phyloP scores from a whole-genome alignment of 371 early-diverging fungal genomes.

The Syncephalastrum monosporum region DNA sequence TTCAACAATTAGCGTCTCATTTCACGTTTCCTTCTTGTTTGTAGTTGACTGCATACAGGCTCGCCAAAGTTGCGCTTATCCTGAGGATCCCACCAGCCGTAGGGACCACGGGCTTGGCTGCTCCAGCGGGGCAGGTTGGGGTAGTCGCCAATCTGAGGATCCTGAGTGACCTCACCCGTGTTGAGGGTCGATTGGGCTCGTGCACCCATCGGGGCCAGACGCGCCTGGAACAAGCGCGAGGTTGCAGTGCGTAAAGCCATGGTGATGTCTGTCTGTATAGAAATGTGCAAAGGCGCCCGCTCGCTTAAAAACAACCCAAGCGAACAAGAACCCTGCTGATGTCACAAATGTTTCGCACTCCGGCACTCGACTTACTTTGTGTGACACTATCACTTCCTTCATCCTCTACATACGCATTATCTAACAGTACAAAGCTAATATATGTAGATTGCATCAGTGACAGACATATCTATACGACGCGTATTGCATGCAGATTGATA shows the following conservation, averaged over 20 bases:
- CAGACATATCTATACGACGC: too few relatives aligned
- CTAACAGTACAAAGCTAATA: too few relatives aligned
- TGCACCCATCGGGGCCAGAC: conserved; percentile 27
- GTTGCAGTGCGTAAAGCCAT: conserved; percentile 47
- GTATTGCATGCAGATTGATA: too few relatives aligned
- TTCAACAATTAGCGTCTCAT: neutral
- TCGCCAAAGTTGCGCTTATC: conserved; percentile 70
- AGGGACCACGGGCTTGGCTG: conserved; percentile 55
- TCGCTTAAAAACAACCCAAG: too few relatives aligned
- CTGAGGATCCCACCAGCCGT: conserved; percentile 62
- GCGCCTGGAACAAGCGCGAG: conserved; percentile 37
- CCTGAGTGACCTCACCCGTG: conserved; percentile 46
- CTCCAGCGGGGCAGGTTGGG: conserved; percentile 66
- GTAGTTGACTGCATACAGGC: conserved; percentile 33
- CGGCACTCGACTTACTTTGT: too few relatives aligned
- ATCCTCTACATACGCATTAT: too few relatives aligned
- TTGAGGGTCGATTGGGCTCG: conserved; percentile 51
- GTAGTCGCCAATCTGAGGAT: conserved; percentile 67
- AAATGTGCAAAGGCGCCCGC: neutral
- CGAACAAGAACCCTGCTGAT: too few relatives aligned
- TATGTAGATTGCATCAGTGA: too few relatives aligned
- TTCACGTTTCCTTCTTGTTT: too few relatives aligned
- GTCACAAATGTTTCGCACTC: too few relatives aligned
- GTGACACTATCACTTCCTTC: too few relatives aligned
- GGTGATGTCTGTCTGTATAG: neutral